Evolutionary conservation across 164 flowering plant genomes (phyloP).

Genomic region (Vitis riparia): DNA sequence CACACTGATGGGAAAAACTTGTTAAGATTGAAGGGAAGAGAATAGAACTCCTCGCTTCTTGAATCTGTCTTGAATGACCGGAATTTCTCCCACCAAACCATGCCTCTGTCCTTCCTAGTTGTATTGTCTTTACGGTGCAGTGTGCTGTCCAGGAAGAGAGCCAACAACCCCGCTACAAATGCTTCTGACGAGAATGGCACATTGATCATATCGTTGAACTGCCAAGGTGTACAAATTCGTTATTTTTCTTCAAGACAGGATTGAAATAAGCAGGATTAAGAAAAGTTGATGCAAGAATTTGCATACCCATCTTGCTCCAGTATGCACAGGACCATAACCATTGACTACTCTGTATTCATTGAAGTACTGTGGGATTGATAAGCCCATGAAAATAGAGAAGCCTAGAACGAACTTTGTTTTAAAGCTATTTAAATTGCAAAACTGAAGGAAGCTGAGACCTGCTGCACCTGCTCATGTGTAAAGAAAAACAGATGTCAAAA

Average conservation of each 20-base stretch:
- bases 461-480: slow-evolving; percentile 48
- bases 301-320: slow-evolving; percentile 75
- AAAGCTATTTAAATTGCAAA: slow-evolving; percentile 87
- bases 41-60: slow-evolving; percentile 79
- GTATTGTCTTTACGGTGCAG: slow-evolving; percentile 45
- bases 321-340: slow-evolving; percentile 74
- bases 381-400: slow-evolving; percentile 82
- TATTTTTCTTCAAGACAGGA: neutral
- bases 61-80: slow-evolving; percentile 65
- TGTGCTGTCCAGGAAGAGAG: slow-evolving; percentile 56
- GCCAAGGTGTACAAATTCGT: slow-evolving; percentile 10
- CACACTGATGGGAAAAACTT: slow-evolving; percentile 84
- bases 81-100: slow-evolving; percentile 83
- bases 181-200: slow-evolving; percentile 75
- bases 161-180: slow-evolving; percentile 68
- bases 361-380: slow-evolving; percentile 84
- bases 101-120: slow-evolving; percentile 64
- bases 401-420: slow-evolving; percentile 72
- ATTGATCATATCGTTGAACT: slow-evolving; percentile 85
- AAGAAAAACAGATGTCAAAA: neutral
- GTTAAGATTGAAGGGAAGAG: slow-evolving; percentile 78
- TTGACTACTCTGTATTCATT: slow-evolving; percentile 58
- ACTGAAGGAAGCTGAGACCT: slow-evolving; percentile 78
- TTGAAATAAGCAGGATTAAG: neutral
- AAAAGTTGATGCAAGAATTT: neutral